Evolutionary conservation across 768 basidiomycete genomes (phyloP).

Genomic region (Phylloporus arenicola): DNA sequence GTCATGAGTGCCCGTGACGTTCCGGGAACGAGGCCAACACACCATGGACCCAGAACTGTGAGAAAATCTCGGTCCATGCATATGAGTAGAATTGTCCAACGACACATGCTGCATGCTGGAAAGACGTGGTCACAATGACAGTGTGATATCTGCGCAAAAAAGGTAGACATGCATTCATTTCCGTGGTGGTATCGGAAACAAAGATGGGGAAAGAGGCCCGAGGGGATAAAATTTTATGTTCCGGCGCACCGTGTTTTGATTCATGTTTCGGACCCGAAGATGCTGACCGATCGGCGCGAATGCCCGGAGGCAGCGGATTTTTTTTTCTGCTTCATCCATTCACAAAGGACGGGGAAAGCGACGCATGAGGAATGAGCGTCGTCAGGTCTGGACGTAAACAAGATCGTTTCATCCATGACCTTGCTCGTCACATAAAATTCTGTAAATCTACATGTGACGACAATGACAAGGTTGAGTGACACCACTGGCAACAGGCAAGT

Average conservation of each 20-base stretch:
- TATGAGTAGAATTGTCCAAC: neutral
- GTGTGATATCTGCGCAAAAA: neutral
- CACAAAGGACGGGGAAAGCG: neutral
- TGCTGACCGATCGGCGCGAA: neutral
- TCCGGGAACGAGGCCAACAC: neutral
- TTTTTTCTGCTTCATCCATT: neutral
- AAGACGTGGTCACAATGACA: neutral
- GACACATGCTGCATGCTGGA: neutral
- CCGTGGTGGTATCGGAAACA: neutral
- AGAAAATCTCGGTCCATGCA: neutral
- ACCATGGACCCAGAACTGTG: neutral
- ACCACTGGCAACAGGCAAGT: neutral
- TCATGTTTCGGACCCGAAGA: neutral
- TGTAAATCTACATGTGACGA: neutral
- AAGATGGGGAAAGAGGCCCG: neutral
- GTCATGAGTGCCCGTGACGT: neutral
- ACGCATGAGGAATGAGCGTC: neutral
- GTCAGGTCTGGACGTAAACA: neutral
- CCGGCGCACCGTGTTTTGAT: neutral
- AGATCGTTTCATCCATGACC: neutral
- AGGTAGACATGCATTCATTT: neutral
- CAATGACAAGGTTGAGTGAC: neutral
- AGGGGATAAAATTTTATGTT: neutral
- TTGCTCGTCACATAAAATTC: neutral
- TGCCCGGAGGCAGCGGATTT: neutral